These are phyloP conservation scores for Hypoxylon trugodes DNA, from an alignment of 495 filamentous ascomycete genomes.

Conservation along the genomic window DNA sequence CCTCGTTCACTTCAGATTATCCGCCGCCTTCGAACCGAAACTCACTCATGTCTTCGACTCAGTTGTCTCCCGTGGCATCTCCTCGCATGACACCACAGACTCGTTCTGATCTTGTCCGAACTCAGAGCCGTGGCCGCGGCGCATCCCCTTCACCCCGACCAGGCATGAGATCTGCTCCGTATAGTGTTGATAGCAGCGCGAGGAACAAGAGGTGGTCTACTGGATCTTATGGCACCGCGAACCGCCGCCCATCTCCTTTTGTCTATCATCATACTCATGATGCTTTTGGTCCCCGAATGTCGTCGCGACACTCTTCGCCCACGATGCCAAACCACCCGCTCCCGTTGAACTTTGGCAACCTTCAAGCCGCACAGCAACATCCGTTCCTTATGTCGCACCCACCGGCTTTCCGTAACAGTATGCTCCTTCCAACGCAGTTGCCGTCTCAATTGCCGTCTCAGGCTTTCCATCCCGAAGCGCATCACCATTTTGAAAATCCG, in stretches of 20 bases:
- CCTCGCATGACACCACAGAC: constrained; percentile 66
- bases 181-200: constrained; percentile 63
- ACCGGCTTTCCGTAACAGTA: constrained; percentile 55
- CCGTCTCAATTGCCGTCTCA: constrained; percentile 57
- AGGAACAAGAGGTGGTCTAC: constrained; percentile 78
- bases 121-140: constrained; percentile 66
- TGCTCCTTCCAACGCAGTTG: constrained; percentile 53
- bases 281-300: constrained; percentile 56
- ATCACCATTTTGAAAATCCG: constrained; percentile 61
- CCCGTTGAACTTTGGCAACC: constrained; percentile 61
- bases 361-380: constrained; percentile 62
- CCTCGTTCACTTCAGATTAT: constrained; percentile 64
- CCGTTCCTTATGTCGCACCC: constrained; percentile 60
- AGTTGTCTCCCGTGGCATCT: constrained; percentile 66
- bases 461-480: constrained; percentile 54
- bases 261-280: constrained; percentile 62
- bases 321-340: constrained; percentile 61
- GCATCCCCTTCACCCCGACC: constrained; percentile 73
- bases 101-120: constrained; percentile 63
- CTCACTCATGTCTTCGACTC: constrained; percentile 66
- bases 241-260: constrained; percentile 63
- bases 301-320: constrained; percentile 62
- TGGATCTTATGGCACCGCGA: constrained; percentile 66
- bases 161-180: constrained; percentile 69
- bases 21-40: constrained; percentile 64